Evolutionary conservation across 495 filamentous ascomycete species (phyloP).

Genomic region (Xylaria curta): DNA sequence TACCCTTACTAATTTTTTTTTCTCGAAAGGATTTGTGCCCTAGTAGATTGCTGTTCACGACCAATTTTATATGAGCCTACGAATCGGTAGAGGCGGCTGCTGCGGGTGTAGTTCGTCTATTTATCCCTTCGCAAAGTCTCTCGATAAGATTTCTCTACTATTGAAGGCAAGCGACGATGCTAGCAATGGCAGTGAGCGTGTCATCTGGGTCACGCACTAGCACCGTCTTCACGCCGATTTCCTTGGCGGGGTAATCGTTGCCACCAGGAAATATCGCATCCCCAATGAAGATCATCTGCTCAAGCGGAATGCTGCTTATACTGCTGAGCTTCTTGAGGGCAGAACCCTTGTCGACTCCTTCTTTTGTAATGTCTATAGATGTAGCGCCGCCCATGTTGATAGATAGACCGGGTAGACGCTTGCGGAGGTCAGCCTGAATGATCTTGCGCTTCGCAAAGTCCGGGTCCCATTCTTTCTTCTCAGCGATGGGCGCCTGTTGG

Average conservation of each 20-base stretch:
- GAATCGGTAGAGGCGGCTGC: too few species aligned
- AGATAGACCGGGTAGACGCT: conserved; percentile 35
- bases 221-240: conserved; percentile 35
- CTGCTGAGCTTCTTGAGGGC: conserved; percentile 36
- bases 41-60: too few species aligned
- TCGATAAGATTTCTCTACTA: neutral
- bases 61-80: too few species aligned
- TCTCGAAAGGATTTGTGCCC: too few species aligned
- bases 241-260: conserved; percentile 37
- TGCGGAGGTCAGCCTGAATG: conserved; percentile 33
- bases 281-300: conserved; percentile 39
- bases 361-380: conserved; percentile 38
- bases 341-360: conserved; percentile 39
- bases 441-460: conserved; percentile 38
- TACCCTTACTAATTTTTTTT: too few species aligned
- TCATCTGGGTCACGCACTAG: conserved; percentile 36
- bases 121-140: too few species aligned
- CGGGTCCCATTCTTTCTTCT: conserved; percentile 35
- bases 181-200: conserved; percentile 31
- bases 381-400: conserved; percentile 40
- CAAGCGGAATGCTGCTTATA: conserved; percentile 31
- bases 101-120: too few species aligned
- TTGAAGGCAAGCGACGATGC: conserved; percentile 23
- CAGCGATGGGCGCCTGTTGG: conserved; percentile 34
- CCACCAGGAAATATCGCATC: conserved; percentile 38